Percentiles rank a stretch among this genome's conserved stretches.
Evolutionary conservation across 2,329 filamentous ascomycete genomes (phyloP).

Genomic region (Pyricularia sp.): DNA sequence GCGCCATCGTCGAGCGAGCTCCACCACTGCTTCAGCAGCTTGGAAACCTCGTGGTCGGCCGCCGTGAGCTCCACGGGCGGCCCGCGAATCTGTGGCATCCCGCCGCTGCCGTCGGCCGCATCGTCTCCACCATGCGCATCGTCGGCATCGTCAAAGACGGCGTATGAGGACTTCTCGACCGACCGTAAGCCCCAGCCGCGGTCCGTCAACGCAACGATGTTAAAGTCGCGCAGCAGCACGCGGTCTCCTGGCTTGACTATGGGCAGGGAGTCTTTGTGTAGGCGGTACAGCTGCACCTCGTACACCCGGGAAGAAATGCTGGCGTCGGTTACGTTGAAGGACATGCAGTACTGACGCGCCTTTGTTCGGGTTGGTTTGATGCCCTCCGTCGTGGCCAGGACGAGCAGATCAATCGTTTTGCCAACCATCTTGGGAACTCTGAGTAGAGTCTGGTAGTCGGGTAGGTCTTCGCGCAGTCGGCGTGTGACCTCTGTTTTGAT

Average conservation of each 20-base stretch:
- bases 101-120: neutral
- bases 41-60: conserved; percentile 35
- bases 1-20: conserved; percentile 31
- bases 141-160: conserved; percentile 36
- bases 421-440: conserved; percentile 35
- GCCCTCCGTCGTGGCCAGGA: conserved; percentile 31
- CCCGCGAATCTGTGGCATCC: conserved; percentile 40
- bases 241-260: conserved; percentile 42
- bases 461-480: conserved; percentile 33
- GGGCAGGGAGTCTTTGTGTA: conserved; percentile 44
- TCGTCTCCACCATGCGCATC: neutral
- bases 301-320: conserved; percentile 34
- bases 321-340: conserved; percentile 44
- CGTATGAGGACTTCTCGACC: conserved; percentile 47
- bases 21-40: conserved; percentile 36
- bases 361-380: conserved; percentile 40
- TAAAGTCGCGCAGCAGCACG: conserved; percentile 43
- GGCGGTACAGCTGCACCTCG: conserved; percentile 45
- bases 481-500: conserved; percentile 33
- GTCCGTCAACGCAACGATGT: conserved; percentile 37
- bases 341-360: conserved; percentile 44
- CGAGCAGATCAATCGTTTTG: conserved; percentile 39
- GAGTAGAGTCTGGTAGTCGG: conserved; percentile 40
- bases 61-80: conserved; percentile 44
- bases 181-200: conserved; percentile 42